Percentiles rank a stretch among this genome's conserved stretches.
Evolutionary conservation across 208 protist species (phyloP).

Genomic region (Crithidia bombi): DNA sequence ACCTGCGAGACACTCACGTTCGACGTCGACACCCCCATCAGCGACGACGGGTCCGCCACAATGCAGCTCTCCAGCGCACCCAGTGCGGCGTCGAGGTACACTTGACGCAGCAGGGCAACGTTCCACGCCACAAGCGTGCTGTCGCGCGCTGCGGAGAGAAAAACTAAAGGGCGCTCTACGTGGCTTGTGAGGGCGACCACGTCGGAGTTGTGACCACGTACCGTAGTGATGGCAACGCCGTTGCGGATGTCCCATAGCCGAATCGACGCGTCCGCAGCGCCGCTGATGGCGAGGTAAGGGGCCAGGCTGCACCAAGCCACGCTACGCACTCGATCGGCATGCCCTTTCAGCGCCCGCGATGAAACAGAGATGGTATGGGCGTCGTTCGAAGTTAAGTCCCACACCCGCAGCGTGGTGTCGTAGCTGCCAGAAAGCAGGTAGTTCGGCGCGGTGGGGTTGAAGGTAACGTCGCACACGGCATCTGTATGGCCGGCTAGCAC

Average conservation of each 20-base stretch:
- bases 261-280: constrained; percentile 81
- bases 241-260: constrained; percentile 91
- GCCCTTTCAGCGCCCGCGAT: constrained; percentile 75
- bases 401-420: constrained; percentile 91
- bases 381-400: constrained; percentile 77
- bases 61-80: constrained; percentile 62
- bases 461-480: constrained; percentile 77
- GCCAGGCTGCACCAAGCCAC: constrained; percentile 86
- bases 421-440: constrained; percentile 86
- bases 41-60: constrained; percentile 51
- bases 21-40: constrained; percentile 51
- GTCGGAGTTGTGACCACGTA: constrained; percentile 89
- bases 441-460: constrained; percentile 68
- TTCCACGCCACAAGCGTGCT: constrained; percentile 89
- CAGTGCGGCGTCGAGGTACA: constrained; percentile 75
- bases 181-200: constrained; percentile 82
- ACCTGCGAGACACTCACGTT: constrained; percentile 47
- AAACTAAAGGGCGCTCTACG: constrained; percentile 86
- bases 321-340: constrained; percentile 70
- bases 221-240: constrained; percentile 55
- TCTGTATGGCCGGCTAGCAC: constrained; percentile 81
- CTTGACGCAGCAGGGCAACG: constrained; percentile 66
- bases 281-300: constrained; percentile 85
- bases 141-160: constrained; percentile 91
- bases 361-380: constrained; percentile 72